Evolutionary conservation across 2,329 filamentous ascomycete species (phyloP), one percentile per base, ranked within the genome.

Genomic region (Fusarium zealandicum): DNA sequence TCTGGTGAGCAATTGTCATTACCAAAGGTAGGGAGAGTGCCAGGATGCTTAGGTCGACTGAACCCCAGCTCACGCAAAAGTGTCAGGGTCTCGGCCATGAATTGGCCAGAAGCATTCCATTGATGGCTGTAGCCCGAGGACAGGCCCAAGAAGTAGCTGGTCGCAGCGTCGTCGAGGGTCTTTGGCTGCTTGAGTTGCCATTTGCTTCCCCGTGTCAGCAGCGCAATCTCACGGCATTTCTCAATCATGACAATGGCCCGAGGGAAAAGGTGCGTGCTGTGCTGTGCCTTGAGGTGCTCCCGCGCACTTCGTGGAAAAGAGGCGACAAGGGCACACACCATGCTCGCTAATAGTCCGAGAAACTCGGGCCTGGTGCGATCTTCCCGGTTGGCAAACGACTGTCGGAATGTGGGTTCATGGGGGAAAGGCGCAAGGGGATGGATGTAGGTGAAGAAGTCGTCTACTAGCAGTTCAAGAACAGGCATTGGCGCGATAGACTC

Each of bases 371-470:
- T 86, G 6, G 79, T 82, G 45, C 85, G 79, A 68, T 92, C 89
- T 66, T 90, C 84, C 28, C 89, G 80, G 48, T 81, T 81, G 7
- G 80, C 80, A 70, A 91, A 90, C 1, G 85, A 85, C 57, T 85
- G 82, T 17, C 89, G 82, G 70, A 93, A 92, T 4, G 88, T 89
- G 0, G 89, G 88, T 69, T 92, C 88, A 71, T 93, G 90, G 0
- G 90, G 90, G 51, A 93, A 92, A 0, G 90, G 90, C 52, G 84
- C 84, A 8, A 93, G 80, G 1, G 90, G 90, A 64, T 92, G 88
- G 46, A 92, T 88, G 70, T 92, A 92, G 14, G 87, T 91, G 74
- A 92, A 93, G 79, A 90, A 93, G 75, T 93, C 90, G 70, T 92
- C 88, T 51, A 93, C 83, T 13, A 92, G 78, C 2, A 88, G 80